These are phyloP conservation scores for Saturnispora zaruensis DNA, from an alignment of 805 yeast genomes.

Conservation along the genomic window DNA sequence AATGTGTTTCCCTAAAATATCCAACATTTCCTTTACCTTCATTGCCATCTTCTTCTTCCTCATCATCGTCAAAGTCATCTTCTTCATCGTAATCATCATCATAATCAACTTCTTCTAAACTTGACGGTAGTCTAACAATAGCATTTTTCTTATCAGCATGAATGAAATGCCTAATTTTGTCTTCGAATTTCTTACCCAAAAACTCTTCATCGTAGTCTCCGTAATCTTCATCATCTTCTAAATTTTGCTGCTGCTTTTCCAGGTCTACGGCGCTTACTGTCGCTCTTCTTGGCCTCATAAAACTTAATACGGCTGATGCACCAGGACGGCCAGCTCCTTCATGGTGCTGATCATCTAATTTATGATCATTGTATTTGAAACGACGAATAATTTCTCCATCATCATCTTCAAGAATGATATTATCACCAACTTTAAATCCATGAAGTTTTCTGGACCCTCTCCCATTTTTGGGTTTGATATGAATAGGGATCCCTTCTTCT, in stretches of 20 bases:
- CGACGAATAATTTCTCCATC: slow-evolving; percentile 89
- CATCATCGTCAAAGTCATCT: slow-evolving; percentile 18
- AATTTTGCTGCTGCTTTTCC: slow-evolving; percentile 7
- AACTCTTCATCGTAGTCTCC: slow-evolving; percentile 4
- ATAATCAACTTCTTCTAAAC: slow-evolving; percentile 8
- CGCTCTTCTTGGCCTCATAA: slow-evolving; percentile 6
- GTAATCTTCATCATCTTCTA: background rate
- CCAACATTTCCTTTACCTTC: slow-evolving; percentile 1
- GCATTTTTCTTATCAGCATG: slow-evolving; percentile 20
- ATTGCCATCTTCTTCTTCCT: slow-evolving; percentile 11
- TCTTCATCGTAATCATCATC: slow-evolving; percentile 22
- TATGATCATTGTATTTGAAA: slow-evolving; percentile 55
- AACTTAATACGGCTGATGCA: background rate
- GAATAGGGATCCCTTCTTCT: background rate
- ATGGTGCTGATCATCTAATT: slow-evolving; percentile 1
- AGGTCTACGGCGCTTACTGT: slow-evolving; percentile 5
- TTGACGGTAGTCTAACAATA: slow-evolving; percentile 12
- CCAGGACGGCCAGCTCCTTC: background rate
- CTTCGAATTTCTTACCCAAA: slow-evolving; percentile 18
- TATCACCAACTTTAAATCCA: slow-evolving; percentile 76
- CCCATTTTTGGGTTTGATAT: background rate
- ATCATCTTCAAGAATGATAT: slow-evolving; percentile 75
- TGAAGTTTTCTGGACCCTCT: slow-evolving; percentile 29
- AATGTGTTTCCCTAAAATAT: background rate
- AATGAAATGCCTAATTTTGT: slow-evolving; percentile 21